Evolutionary conservation across 202 grass and related monocot species (phyloP).

Genomic region (Panicum virgatum): DNA sequence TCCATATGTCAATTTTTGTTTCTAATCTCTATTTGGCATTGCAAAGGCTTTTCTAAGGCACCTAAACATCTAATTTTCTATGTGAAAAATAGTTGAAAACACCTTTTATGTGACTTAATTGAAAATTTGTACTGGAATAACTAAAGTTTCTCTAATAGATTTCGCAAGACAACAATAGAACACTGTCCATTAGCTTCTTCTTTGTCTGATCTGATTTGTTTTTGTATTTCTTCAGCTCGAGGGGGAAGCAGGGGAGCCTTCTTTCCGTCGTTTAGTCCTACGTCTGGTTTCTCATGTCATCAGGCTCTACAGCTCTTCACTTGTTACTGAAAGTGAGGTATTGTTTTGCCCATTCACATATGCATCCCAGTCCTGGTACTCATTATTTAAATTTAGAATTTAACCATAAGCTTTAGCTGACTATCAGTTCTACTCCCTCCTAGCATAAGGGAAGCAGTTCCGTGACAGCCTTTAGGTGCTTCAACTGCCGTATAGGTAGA

Average conservation of each 20-base stretch:
- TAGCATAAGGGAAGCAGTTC: too few relatives aligned
- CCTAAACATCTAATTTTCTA: background rate
- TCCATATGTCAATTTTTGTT: conserved; percentile 16
- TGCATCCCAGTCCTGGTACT: conserved; percentile 10
- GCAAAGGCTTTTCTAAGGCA: background rate
- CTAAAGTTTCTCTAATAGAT: background rate
- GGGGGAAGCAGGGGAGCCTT: conserved; percentile 96
- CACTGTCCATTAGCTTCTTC: background rate
- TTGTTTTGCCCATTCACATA: conserved; percentile 32
- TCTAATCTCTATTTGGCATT: background rate
- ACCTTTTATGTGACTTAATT: background rate
- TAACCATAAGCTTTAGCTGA: conserved; percentile 18
- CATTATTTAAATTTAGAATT: background rate
- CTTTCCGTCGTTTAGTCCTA: conserved; percentile 90
- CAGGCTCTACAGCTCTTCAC: conserved; percentile 89
- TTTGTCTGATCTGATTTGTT: conserved; percentile 18
- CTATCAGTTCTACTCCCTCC: too few relatives aligned
- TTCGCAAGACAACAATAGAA: background rate
- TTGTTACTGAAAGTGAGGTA: conserved; percentile 99
- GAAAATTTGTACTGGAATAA: background rate
- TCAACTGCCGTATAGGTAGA: too few relatives aligned
- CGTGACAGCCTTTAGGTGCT: too few relatives aligned
- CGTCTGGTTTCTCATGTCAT: conserved; percentile 97
- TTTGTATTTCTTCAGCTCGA: conserved; percentile 66
- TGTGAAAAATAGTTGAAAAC: background rate